Evolutionary conservation across 164 flowering plant species (phyloP), one percentile per base, ranked within the genome.

Genomic region (grape (Vitis vinifera)): DNA sequence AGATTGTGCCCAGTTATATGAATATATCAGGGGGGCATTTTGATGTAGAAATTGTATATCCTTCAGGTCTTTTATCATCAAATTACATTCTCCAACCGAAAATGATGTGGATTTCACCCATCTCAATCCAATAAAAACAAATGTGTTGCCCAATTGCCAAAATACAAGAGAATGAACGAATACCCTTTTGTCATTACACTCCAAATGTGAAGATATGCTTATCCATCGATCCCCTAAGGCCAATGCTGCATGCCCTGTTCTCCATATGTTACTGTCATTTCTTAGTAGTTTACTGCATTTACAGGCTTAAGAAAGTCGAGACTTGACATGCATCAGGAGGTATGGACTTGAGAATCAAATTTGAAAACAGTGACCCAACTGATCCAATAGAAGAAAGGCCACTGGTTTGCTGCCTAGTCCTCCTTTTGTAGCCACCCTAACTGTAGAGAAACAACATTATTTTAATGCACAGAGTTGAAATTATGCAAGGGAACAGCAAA

Each of bases 361-460:
- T 23, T 23, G 27, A 23, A 23, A 23, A 23, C 27, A 23, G 27
- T 23, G 27, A 23, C 27, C 59, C 16, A 19, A 57, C 10, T 6
- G 53, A 57, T 59, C 30, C 63, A 23, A 31, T 52, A 16, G 30
- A 19, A 16, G 51, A 59, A 3, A 68, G 10, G n/a, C 58, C 17
- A 9, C 53, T 51, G 50, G 51, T 59, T 9, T 12, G 8, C 9
- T 29, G 72, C 65, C 76, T 83, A 81, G 51, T 85, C 87, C 59
- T 74, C 62, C 59, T 72, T 86, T 62, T 81, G 87, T 53, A 87
- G 69, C 93, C 91, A 89, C 4, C 88, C 89, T 27, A 89, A 69
- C 93, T 89, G 81, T 58, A 68, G 30, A 65, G 51, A 68, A 51
- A 72, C 9, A 65, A 71, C 30, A 62, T 37, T 17, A 19, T 48